Evolutionary conservation across 805 yeast species (phyloP), one percentile per base, ranked within the genome.

Genomic region (Cyberlindnera euphorbiae): DNA sequence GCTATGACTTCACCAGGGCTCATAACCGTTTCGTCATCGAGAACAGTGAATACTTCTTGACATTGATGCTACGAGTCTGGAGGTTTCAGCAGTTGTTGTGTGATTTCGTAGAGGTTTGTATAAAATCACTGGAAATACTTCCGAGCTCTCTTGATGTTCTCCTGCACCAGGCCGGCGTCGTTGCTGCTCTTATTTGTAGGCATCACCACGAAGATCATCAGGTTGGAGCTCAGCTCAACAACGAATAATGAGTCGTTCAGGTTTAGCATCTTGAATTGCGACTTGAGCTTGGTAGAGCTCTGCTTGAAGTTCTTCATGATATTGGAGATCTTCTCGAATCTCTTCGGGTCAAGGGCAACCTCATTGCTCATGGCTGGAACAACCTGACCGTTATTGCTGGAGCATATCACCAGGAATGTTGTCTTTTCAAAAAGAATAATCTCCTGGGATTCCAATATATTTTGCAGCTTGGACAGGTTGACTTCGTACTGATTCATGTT

Each of bases 261-360:
- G 14, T 82, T 76, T 33, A 90, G 62, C 31, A 84, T 80, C 45
- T 75, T 80, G 59, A 90, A 86, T 49, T 86, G 89, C 5, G 96
- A 76, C 53, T 95, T 75, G 52, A 90, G 69, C 58, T 87, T 89
- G 34, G 84, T 78, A 29, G 93, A 87, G 47, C 94, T 83, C 60
- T 90, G 97, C 54, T 93, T 88, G 62, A 85, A 90, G 17, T 95
- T 87, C 55, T 90, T 90, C 69, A 90, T 86, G 41, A 90, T 88
- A 58, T 87, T 89, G 17, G 95, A 83, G 17, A 90, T 88, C 56
- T 89, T 90, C 56, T 90, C 97, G 54, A 89, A 90, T 50, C 97
- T 67, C 50, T 90, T 87, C 6, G 97, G 96, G 52, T 90, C 97
- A 36, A 88, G 67, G 0, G 41, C 46, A 23, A 25, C 38, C 11